Conservation (phyloP, 306 rosid genomes). For the Quercus cerris region DNA sequence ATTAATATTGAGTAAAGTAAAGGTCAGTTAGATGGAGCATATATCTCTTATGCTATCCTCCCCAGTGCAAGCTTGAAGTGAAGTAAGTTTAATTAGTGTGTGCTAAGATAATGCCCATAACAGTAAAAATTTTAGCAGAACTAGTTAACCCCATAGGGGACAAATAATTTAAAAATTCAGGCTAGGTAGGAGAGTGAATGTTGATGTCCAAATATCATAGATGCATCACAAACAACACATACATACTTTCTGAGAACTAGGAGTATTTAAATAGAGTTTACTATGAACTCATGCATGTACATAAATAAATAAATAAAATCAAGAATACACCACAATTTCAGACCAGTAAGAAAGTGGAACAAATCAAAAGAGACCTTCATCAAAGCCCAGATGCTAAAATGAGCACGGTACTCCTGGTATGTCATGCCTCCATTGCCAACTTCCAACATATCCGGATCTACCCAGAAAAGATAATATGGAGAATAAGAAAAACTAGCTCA, state of each 20-base stretch:
- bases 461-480: conserved; percentile 12
- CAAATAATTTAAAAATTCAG: conserved; percentile 9
- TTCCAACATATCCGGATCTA: conserved; percentile 99
- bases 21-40: background rate
- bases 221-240: background rate
- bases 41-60: background rate
- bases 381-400: conserved; percentile 98
- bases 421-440: conserved; percentile 99
- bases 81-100: background rate
- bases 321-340: background rate
- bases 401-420: conserved; percentile 81
- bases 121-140: background rate
- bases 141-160: background rate
- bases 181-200: background rate
- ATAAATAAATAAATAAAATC: background rate
- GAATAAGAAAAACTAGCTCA: conserved; percentile 20
- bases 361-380: conserved; percentile 59
- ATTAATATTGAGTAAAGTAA: background rate
- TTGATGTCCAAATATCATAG: background rate
- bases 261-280: background rate
- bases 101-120: background rate
- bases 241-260: background rate
- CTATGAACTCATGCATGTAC: background rate
- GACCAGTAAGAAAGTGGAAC: conserved; percentile 9
- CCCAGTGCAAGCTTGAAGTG: conserved; percentile 10